phyloP scores from a whole-genome alignment of 2,329 filamentous ascomycete genomes.

The Stromatinia cepivora region DNA sequence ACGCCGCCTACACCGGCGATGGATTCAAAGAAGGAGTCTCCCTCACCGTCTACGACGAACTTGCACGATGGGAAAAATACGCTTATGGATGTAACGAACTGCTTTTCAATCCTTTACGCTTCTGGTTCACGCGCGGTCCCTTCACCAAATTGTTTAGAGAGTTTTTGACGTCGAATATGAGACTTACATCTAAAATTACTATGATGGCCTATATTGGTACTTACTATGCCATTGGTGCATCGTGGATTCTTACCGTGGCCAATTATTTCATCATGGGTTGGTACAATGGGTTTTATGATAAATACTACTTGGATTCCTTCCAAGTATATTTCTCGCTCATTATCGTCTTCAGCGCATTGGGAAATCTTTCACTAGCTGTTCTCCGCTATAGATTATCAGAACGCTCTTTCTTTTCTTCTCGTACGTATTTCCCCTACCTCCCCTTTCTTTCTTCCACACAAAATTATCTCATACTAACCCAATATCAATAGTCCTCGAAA shows the following conservation, averaged over 20 bases:
- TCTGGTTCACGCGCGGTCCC: conserved; percentile 71
- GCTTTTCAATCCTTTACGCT: conserved; percentile 73
- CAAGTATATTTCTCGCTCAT: conserved; percentile 79
- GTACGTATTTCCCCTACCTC: neutral
- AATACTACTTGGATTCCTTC: conserved; percentile 79
- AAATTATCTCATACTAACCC: neutral
- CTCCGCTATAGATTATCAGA: conserved; percentile 73
- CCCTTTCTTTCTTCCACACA: no score
- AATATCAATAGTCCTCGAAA: conserved; percentile 50
- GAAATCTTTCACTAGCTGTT: conserved; percentile 63
- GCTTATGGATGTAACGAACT: conserved; percentile 83
- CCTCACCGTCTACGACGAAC: conserved; percentile 79
- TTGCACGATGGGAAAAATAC: conserved; percentile 85
- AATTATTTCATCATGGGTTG: conserved; percentile 78
- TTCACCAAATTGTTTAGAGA: conserved; percentile 76
- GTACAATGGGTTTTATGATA: conserved; percentile 75
- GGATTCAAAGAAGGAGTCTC: conserved; percentile 83
- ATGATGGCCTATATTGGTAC: conserved; percentile 77
- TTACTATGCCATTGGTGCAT: conserved; percentile 75
- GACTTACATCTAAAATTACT: conserved; percentile 75
- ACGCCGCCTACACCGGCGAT: conserved; percentile 72
- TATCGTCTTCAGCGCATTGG: conserved; percentile 67
- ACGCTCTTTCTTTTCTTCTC: conserved; percentile 38
- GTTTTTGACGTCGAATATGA: conserved; percentile 73
- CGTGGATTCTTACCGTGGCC: conserved; percentile 69